Conservation (phyloP, 345 rosid species). For the Salix arbutifolia region DNA sequence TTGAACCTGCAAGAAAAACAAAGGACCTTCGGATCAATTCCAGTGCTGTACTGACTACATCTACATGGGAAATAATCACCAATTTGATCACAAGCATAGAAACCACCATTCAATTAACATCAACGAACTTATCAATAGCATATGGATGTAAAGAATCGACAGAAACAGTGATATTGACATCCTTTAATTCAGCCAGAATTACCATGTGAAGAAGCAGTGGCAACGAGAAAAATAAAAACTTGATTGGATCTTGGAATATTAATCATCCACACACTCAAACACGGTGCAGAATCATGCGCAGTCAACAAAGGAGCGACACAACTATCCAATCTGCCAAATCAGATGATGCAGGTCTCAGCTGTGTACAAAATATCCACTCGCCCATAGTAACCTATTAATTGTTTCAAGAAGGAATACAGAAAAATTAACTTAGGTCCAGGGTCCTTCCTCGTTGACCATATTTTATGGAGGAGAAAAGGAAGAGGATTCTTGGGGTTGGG, state of each 20-base stretch:
- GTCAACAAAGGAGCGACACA: not conserved
- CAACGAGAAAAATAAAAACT: not conserved
- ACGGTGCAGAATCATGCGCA: not conserved
- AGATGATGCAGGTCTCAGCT: not conserved
- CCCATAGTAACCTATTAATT: not conserved
- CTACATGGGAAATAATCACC: not conserved
- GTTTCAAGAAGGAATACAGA: not conserved
- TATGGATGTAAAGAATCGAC: not conserved
- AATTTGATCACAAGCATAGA: not conserved
- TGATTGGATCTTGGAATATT: not conserved
- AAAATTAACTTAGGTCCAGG: not conserved
- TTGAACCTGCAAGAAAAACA: slow-evolving; percentile 44
- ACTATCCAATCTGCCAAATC: not conserved
- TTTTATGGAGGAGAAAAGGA: not conserved
- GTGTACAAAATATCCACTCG: not conserved
- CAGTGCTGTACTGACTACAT: not conserved
- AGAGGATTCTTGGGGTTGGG: not conserved
- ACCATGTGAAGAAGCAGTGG: not conserved
- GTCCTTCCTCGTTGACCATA: not conserved
- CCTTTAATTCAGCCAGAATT: not conserved
- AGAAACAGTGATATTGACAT: not conserved
- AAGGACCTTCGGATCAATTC: slow-evolving; percentile 14
- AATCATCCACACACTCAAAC: not conserved
- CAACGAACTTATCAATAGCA: not conserved
- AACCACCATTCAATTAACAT: not conserved